phyloP scores from a whole-genome alignment of 2,329 filamentous ascomycete species.

The Herpotrichia juniperi region DNA sequence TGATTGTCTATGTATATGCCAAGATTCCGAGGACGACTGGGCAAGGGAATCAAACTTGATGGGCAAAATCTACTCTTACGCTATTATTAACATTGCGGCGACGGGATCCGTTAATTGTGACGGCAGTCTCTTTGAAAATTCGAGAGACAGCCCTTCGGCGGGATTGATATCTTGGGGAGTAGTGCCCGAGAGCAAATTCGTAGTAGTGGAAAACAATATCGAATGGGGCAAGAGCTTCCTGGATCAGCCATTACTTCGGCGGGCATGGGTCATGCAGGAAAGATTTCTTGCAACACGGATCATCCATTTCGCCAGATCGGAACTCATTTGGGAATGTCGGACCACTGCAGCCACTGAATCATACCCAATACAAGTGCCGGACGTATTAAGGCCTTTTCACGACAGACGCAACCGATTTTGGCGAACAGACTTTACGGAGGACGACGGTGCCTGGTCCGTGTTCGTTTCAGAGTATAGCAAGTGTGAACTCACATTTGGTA shows the following conservation, averaged over 20 bases:
- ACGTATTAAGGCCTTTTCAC: too few species aligned
- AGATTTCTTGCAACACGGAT: too few species aligned
- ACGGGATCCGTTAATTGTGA: slow-evolving; percentile 3
- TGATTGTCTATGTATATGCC: neutral
- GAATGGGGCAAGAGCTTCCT: slow-evolving; percentile 10
- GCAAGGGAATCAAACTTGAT: neutral
- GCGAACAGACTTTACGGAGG: too few species aligned
- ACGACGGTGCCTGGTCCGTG: too few species aligned
- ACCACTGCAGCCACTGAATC: too few species aligned
- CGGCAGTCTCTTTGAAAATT: neutral
- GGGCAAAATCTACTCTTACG: slow-evolving; percentile 7
- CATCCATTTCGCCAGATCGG: too few species aligned
- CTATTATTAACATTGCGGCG: slow-evolving; percentile 10
- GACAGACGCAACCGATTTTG: too few species aligned
- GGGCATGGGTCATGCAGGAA: too few species aligned
- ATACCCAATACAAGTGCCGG: too few species aligned
- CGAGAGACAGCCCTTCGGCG: neutral
- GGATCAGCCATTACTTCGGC: neutral
- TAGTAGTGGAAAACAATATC: slow-evolving; percentile 9
- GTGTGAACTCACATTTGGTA: too few species aligned
- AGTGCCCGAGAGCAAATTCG: neutral
- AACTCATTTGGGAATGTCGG: too few species aligned
- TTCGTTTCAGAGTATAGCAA: too few species aligned
- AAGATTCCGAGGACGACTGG: slow-evolving; percentile 1
- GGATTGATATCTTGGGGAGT: slow-evolving; percentile 6